Evolutionary conservation across 2,329 filamentous ascomycete genomes (phyloP), one percentile per base, ranked within the genome.

Genomic region (Claviceps spartinae): DNA sequence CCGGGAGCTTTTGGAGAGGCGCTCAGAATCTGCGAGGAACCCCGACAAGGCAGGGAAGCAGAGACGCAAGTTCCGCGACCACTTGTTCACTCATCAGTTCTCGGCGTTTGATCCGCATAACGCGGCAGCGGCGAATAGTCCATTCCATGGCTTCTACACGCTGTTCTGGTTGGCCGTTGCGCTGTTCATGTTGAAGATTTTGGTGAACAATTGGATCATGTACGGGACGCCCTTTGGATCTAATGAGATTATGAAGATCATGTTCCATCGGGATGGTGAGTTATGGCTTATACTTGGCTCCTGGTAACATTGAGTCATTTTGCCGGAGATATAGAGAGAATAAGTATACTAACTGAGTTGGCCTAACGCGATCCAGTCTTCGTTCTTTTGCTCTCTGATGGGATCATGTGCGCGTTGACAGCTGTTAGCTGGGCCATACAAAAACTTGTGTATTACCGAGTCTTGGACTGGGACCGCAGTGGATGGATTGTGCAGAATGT

Each of bases 71-170:
- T 69, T 76, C 43, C 66, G 67, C 13, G 69, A 73, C 50, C 68
- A 87, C 45, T 77, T 86, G 49, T 90, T 89, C 62, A 88, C 83
- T 0, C 73, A 78, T 24, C 81, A 83, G 55, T 86, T 88, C 60
- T 86, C 83, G 5, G 76, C 82, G 0, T 89, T 90, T 63, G 86
- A 90, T 64, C 75, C 82, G 11, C 81, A 86, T 57, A 89, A 88
- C 60, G 73, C 76, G 5, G 69, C 70, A 1, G 77, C 79, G 2
- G 75, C 77, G 3, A 80, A 82, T 47, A 87, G 81, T 43, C 82
- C 82, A 0, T 90, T 89, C 59, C 80, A 85, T 62, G 86, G 86
- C 34, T 90, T 90, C 69, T 89, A 86, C 61, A 86, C 82, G 0
- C 70, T 91, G 0, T 88, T 88, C 64, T 90, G 86, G 85, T 75